phyloP scores from a whole-genome alignment of 768 basidiomycete species.

The Boletus pseudopeckii region DNA sequence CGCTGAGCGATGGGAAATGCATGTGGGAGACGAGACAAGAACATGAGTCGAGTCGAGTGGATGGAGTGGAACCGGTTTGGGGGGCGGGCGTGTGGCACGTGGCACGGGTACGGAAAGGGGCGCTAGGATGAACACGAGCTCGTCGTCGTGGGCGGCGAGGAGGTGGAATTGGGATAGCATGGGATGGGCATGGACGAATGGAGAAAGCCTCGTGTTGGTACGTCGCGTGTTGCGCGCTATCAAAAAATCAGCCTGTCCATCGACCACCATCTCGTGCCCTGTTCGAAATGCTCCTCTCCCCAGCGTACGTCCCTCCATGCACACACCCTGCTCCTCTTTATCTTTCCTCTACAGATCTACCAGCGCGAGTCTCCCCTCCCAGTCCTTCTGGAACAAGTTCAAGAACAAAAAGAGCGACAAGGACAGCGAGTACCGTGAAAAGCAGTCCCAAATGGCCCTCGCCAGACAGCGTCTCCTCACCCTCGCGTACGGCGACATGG shows the following conservation, averaged over 20 bases:
- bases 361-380: conserved; percentile 54
- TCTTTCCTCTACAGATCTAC: conserved; percentile 53
- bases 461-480: conserved; percentile 75
- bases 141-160: conserved; percentile 3
- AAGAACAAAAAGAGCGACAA: conserved; percentile 61
- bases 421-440: conserved; percentile 57
- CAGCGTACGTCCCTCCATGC: conserved; percentile 54
- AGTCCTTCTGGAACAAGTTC: conserved; percentile 60
- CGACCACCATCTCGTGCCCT: conserved; percentile 25
- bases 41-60: conserved; percentile 1
- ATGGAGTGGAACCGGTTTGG: neutral
- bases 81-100: neutral
- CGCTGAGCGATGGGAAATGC: conserved; percentile 5
- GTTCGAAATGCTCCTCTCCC: conserved; percentile 70
- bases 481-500: conserved; percentile 80
- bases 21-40: conserved; percentile 15
- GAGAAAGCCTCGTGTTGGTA: conserved; percentile 49
- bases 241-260: conserved; percentile 21
- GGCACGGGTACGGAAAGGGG: neutral
- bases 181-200: neutral
- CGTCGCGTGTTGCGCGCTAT: conserved; percentile 39
- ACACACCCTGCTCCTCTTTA: conserved; percentile 25
- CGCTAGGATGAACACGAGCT: neutral
- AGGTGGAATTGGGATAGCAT: neutral
- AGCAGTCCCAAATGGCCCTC: conserved; percentile 61